Base-by-base conservation (phyloP, 2,329 filamentous ascomycete genomes). In the Metarhizium humberi region DNA sequence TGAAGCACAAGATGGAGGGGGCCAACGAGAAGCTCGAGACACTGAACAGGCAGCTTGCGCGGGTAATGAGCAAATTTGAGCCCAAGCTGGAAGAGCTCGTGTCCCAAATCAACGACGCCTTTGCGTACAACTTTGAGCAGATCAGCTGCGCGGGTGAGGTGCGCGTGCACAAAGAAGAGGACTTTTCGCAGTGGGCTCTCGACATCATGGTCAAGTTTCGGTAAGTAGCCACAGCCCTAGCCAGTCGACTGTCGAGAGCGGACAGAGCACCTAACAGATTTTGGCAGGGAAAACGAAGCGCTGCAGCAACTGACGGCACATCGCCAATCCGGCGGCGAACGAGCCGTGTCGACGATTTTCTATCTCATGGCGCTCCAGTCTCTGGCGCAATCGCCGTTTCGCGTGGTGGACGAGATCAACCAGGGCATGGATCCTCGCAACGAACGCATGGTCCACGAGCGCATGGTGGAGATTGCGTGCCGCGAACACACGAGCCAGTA, bases 351-450 rank as follows among this genome's bases (percentile, higher is more conserved):
- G 25, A 99, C 94, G 14, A 95, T 97, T 67, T 99, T 97, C 79
- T 99, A 95, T 74, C 89, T 99, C 55, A 97, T 99, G 92, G 90
- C 94, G 5, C 81, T 99, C 30, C 94, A 99, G 70, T 89, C 89
- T 51, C 85, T 99, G 64, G 92, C 94, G 16, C 88, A 91, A 64
- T 91, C 92, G 3, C 94, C 94, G 1, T 99, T 99, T 81, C 90
- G 94, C 53, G 92, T 99, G 51, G 94, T 99, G 57, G 94, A 99
- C 72, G 94, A 99, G 75, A 99, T 99, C 78, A 99, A 99, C 68
- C 94, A 99, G 73, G 94, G 94, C 61, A 99, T 99, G 94, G 94
- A 99, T 70, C 94, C 92, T 47, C 86, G 94, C 64, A 99, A 99
- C 72, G 94, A 99, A 73, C 88, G 94, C 63, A 95, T 96, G 83